Conservation (phyloP, 2,329 filamentous ascomycete species). For the Samsoniella hepiali region DNA sequence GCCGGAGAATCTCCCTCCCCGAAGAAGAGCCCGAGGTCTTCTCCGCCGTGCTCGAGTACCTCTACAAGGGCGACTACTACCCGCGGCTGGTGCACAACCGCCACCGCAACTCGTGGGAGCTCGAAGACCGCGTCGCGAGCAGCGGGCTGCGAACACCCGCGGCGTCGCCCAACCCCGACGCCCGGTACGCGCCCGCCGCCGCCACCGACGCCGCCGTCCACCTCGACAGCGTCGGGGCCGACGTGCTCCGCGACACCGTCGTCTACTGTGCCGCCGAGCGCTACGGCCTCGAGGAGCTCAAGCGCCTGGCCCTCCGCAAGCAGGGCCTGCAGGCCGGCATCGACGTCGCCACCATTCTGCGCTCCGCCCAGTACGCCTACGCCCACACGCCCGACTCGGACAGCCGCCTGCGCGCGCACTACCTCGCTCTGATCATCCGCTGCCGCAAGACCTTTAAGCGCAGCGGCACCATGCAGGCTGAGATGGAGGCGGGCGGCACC, state of each 20-base stretch:
- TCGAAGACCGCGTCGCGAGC: constrained; percentile 60
- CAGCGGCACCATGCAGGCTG: constrained; percentile 97
- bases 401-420: constrained; percentile 90
- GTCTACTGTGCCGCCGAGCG: constrained; percentile 91
- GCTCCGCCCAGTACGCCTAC: constrained; percentile 92
- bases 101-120: constrained; percentile 81
- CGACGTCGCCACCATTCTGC: constrained; percentile 85
- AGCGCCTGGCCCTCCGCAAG: constrained; percentile 87
- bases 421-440: constrained; percentile 94
- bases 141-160: constrained; percentile 44
- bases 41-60: constrained; percentile 89
- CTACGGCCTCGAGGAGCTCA: constrained; percentile 89
- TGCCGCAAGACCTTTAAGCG: constrained; percentile 97
- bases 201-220: constrained; percentile 59
- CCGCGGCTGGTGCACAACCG: constrained; percentile 85
- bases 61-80: constrained; percentile 96
- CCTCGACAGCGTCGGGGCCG: constrained; percentile 68
- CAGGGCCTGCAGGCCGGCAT: constrained; percentile 91
- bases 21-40: constrained; percentile 87
- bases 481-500: constrained; percentile 88
- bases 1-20: constrained; percentile 70
- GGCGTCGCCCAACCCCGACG: constrained; percentile 51
- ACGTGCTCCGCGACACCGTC: constrained; percentile 86
- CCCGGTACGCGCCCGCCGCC: constrained; percentile 33
- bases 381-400: constrained; percentile 91